Evolutionary conservation across 2,329 filamentous ascomycete species (phyloP), one percentile per base, ranked within the genome.

Genomic region (Periconia sp.): DNA sequence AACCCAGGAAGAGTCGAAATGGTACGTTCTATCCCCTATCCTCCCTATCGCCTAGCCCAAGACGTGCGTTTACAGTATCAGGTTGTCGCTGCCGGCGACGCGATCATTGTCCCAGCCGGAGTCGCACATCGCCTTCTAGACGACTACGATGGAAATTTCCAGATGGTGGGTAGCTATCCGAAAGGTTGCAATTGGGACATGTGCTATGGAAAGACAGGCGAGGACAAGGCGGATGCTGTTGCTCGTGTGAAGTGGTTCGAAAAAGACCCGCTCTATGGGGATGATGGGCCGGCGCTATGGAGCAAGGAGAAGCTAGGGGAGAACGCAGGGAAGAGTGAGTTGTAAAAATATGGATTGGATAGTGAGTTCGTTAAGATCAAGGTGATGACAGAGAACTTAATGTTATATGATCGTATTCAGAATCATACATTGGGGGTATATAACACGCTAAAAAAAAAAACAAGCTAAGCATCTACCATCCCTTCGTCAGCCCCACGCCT

Each of bases 101-200:
- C 85, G 7, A 72, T 88, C 4, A 69, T 88, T 33, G 70, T 88
- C 6, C 84, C 84, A 0, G 84, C 84, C 0, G 84, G 85, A 0
- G 81, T 88, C 13, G 78, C 76, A 2, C 84, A 88, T 72, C 72
- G 82, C 3, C 66, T 87, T 43, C 55, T 86, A 12, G 74, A 83
- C 45, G 81, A 86, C 56, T 72, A 74, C 4, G 73, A 68, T 0
- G 42, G 36, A 8, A 59, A 69, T 1, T 88, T 88, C 59, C 70
- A 81, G 59, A 87, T 88, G 84, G 85, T 88, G 0, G 86, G 84
- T 1, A 78, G 77, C 34, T 88, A 89, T 73, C 85, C 83, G 0
- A 69, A 52, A 17, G 78, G 76, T 0, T 71, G 70, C 12, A 75
- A 65, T 13, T 89, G 84, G 84, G 84, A 88, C 65, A 88, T 89